Conservation (phyloP, 1,284 basidiomycete genomes). For the Peniophora sp. region DNA sequence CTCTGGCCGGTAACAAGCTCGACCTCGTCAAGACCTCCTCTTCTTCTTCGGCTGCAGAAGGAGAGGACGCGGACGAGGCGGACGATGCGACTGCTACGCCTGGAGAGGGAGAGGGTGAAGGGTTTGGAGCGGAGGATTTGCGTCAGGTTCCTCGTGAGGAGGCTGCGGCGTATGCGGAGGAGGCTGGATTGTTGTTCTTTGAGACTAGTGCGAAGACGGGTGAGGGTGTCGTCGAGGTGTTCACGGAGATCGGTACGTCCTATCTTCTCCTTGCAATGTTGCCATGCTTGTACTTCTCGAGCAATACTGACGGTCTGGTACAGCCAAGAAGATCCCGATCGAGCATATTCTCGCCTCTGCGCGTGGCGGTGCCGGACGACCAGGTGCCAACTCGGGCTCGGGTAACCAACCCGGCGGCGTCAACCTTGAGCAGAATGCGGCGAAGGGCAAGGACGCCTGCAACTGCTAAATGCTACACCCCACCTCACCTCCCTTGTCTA, state of each 20-base stretch:
- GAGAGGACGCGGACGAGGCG: slow-evolving; percentile 62
- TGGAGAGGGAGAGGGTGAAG: slow-evolving; percentile 47
- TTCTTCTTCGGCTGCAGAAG: slow-evolving; percentile 39
- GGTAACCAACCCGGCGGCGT: slow-evolving; percentile 51
- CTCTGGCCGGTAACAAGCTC: slow-evolving; percentile 92
- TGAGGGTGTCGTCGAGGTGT: slow-evolving; percentile 92
- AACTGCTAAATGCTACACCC: slow-evolving; percentile 49
- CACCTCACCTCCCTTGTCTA: background rate
- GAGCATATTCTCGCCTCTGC: slow-evolving; percentile 84
- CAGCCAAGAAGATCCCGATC: slow-evolving; percentile 95
- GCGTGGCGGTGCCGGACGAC: slow-evolving; percentile 52
- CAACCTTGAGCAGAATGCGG: slow-evolving; percentile 64
- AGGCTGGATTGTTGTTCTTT: slow-evolving; percentile 91
- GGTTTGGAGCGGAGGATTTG: slow-evolving; percentile 58
- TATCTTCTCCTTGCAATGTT: too few relatives aligned
- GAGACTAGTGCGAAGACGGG: slow-evolving; percentile 99
- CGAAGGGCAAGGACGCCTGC: slow-evolving; percentile 70
- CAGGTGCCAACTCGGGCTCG: slow-evolving; percentile 47
- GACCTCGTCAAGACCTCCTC: slow-evolving; percentile 76
- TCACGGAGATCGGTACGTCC: slow-evolving; percentile 96
- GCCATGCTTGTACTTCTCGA: slow-evolving; percentile 5
- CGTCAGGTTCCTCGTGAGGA: slow-evolving; percentile 90
- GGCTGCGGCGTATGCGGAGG: slow-evolving; percentile 93
- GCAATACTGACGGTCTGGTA: slow-evolving; percentile 9
- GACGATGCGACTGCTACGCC: slow-evolving; percentile 85